Base-by-base conservation (phyloP, 305 asterid genomes). In the Ilex paraguariensis region DNA sequence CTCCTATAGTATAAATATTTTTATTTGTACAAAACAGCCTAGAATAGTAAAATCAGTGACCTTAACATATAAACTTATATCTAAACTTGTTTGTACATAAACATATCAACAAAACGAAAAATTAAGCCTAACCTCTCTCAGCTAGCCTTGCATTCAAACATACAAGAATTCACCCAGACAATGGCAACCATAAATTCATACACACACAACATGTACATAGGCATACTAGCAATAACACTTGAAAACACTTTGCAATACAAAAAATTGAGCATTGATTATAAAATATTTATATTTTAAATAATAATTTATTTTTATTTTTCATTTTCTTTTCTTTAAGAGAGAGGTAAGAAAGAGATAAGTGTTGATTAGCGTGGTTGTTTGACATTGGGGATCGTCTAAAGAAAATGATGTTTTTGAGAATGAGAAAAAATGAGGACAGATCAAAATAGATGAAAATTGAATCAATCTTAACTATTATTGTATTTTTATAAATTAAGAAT, bases 1-100 rank as follows among this genome's bases (percentile, higher is more conserved):
- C 95, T 79, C 85, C 79, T 68, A 93, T 86, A 53, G 96, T 87
- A 66, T 93, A 93, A 56, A 90, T 95, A 80, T 75, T 84, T 75
- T 81, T 93, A 73, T 84, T 97, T 93, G 96, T 83, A 84, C 67
- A 67, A 77, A 72, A n/a, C 42, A 36, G 42, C 42, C 42, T 2
- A 36, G 1, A 36, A 36, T 36, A 36, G 42, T 36, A 36, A 36
- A 36, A 36, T 36, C 42, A 36, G 42, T 36, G 8, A 36, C 5
- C 42, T 4, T 7, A 4, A 36, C 8, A 36, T 36, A 4, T 7
- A 36, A 4, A 36, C 8, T 48, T n/a, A 48, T 11, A 48, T 48
- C 54, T 10, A 60, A 16, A 31, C 3, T 60, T 28, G 5, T 44
- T 48, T 67, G 36, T 46, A 49, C 40, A 54, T 13, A 57, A 30